A percentile compares a stretch with the other conserved stretches of the same genome.
These are phyloP conservation scores for Cyberlindnera euphorbiiphila DNA, from an alignment of 805 yeast genomes.

Conservation along the genomic window DNA sequence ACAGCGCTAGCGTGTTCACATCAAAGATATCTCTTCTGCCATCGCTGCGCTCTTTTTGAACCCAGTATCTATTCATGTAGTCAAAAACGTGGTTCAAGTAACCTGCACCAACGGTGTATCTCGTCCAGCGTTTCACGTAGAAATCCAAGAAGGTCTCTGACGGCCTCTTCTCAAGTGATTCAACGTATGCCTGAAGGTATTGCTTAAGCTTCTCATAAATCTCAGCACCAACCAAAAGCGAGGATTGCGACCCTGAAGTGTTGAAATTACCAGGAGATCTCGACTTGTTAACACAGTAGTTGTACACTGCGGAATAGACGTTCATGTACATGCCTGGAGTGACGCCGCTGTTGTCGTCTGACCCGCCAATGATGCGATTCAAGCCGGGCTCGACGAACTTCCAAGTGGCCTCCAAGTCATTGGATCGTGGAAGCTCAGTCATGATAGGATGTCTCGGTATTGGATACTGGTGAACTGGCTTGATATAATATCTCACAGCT, in stretches of 20 bases:
- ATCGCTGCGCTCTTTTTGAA: conserved; percentile 89
- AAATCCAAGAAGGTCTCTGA: conserved; percentile 72
- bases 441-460: too few species aligned
- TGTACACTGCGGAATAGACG: conserved; percentile 88
- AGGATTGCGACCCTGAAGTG: conserved; percentile 31
- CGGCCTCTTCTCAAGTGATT: conserved; percentile 44
- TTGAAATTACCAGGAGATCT: conserved; percentile 40
- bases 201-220: conserved; percentile 68
- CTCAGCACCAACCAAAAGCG: conserved; percentile 79
- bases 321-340: conserved; percentile 78
- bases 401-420: conserved; percentile 72
- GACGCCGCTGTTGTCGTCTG: conserved; percentile 50
- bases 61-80: conserved; percentile 97
- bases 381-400: conserved; percentile 72
- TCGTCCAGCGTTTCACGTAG: conserved; percentile 84
- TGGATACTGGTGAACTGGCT: too few species aligned
- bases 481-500: too few species aligned
- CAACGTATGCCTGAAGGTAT: conserved; percentile 61
- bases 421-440: conserved; percentile 46
- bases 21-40: conserved; percentile 88
- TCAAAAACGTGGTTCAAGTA: conserved; percentile 90
- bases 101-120: conserved; percentile 88
- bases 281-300: conserved; percentile 83
- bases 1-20: conserved; percentile 80
- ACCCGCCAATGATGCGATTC: conserved; percentile 61